A percentile compares a stretch with the other conserved stretches of the same genome.
phyloP scores from a whole-genome alignment of 371 early-diverging fungal species.

The Mucor plumbeus region DNA sequence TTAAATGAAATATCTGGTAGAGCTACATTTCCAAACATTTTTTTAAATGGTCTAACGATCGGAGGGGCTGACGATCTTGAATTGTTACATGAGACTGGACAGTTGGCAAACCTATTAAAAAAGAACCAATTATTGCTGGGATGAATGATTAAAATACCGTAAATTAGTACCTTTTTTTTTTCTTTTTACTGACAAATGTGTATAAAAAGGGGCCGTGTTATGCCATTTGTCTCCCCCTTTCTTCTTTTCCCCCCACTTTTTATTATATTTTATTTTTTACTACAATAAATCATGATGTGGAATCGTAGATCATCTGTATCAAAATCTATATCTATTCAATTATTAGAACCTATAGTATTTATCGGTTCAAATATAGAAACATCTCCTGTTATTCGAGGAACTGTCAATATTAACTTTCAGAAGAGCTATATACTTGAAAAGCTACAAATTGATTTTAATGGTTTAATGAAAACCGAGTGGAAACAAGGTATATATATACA shows the following conservation, averaged over 20 bases:
- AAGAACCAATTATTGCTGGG: conserved; percentile 11
- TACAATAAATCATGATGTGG: conserved; percentile 23
- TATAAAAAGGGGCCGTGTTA: conserved; percentile 1
- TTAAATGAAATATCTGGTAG: conserved; percentile 34
- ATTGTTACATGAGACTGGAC: conserved; percentile 32
- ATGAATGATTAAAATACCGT: not conserved
- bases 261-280: not conserved
- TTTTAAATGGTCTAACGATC: conserved; percentile 33
- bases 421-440: conserved; percentile 13
- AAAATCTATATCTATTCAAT: conserved; percentile 19
- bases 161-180: conserved; percentile 11
- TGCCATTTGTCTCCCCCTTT: not conserved
- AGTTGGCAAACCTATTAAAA: conserved; percentile 21
- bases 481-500: conserved; percentile 7
- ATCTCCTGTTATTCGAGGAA: conserved; percentile 32
- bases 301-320: conserved; percentile 1
- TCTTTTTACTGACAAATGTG: not conserved
- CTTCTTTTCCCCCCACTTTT: not conserved
- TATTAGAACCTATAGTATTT: conserved; percentile 37
- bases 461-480: conserved; percentile 17
- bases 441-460: conserved; percentile 14
- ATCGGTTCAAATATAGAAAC: conserved; percentile 20
- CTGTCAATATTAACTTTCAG: conserved; percentile 12
- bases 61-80: conserved; percentile 41
- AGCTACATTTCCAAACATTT: conserved; percentile 44